A percentile compares a stretch with the other conserved stretches of the same genome.
phyloP scores from a whole-genome alignment of 148 eudicot species.

The Rhododendron simsii region DNA sequence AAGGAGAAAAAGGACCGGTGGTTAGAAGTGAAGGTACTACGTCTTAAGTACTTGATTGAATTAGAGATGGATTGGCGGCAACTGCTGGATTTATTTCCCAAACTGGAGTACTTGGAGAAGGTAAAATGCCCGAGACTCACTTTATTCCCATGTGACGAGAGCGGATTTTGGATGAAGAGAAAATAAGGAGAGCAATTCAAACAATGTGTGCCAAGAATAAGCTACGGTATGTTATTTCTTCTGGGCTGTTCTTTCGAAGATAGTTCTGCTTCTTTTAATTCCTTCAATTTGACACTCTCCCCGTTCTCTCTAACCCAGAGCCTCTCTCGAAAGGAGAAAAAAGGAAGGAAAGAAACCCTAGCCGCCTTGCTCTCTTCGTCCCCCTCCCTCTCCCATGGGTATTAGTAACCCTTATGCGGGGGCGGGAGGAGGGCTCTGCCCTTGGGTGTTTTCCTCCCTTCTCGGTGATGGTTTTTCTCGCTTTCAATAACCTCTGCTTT shows the following conservation, averaged over 20 bases:
- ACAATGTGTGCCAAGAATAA: neutral
- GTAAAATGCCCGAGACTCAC: constrained; percentile 21
- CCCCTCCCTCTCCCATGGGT: too few species aligned
- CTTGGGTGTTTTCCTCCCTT: too few species aligned
- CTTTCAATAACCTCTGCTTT: too few species aligned
- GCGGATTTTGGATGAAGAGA: constrained; percentile 29
- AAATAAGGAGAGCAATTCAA: neutral
- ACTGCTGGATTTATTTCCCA: constrained; percentile 5
- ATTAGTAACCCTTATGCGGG: too few species aligned
- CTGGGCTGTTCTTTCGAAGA: neutral
- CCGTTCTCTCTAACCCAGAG: too few species aligned
- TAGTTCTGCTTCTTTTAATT: neutral
- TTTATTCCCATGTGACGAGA: constrained; percentile 27
- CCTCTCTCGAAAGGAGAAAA: too few species aligned
- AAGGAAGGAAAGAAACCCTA: too few species aligned
- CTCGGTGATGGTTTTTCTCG: too few species aligned
- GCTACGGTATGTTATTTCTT: neutral
- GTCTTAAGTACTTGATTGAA: constrained; percentile 7
- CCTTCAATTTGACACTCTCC: neutral
- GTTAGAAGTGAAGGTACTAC: constrained; percentile 24
- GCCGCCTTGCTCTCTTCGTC: too few species aligned
- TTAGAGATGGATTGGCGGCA: neutral
- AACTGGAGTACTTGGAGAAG: constrained; percentile 22
- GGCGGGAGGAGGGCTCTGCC: too few species aligned
- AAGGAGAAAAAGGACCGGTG: constrained; percentile 4